Evolutionary conservation across 1,284 basidiomycete genomes (phyloP).

Genomic region (Cryptococcus floricola): DNA sequence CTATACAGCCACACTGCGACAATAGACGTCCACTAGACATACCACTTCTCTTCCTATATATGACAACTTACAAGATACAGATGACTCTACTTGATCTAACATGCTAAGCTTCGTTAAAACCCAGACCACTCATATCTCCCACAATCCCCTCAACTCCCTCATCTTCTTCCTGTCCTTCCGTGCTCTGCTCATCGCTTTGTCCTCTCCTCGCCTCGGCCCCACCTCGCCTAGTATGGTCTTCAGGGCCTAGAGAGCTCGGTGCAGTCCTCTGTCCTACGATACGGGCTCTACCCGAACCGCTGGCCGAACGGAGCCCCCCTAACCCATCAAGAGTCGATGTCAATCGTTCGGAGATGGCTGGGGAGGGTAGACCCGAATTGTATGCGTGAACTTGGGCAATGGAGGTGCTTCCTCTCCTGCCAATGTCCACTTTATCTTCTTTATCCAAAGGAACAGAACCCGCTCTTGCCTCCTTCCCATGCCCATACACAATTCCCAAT

Average conservation of each 20-base stretch:
- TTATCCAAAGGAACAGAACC: background rate
- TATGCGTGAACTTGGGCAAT: background rate
- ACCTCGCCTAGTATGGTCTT: background rate
- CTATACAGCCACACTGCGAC: too few relatives aligned
- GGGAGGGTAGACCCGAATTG: background rate
- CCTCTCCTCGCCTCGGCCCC: background rate
- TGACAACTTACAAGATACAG: too few relatives aligned
- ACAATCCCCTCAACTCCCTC: background rate
- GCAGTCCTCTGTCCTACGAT: slow-evolving; percentile 7
- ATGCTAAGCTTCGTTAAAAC: too few relatives aligned
- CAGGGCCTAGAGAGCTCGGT: slow-evolving; percentile 9
- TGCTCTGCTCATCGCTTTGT: background rate
- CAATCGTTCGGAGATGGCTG: background rate
- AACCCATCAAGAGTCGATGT: background rate
- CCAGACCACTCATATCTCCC: too few relatives aligned
- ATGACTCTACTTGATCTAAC: too few relatives aligned
- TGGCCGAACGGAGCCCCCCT: background rate
- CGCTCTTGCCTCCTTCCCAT: background rate
- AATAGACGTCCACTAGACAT: too few relatives aligned
- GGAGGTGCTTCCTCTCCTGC: background rate
- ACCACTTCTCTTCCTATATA: too few relatives aligned
- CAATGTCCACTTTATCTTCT: background rate
- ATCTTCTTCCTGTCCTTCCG: background rate
- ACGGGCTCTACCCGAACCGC: slow-evolving; percentile 1
- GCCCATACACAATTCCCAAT: slow-evolving; percentile 5